These are phyloP conservation scores for Trichoderma atroviride DNA, from an alignment of 2,329 filamentous ascomycete genomes.

Conservation along the genomic window DNA sequence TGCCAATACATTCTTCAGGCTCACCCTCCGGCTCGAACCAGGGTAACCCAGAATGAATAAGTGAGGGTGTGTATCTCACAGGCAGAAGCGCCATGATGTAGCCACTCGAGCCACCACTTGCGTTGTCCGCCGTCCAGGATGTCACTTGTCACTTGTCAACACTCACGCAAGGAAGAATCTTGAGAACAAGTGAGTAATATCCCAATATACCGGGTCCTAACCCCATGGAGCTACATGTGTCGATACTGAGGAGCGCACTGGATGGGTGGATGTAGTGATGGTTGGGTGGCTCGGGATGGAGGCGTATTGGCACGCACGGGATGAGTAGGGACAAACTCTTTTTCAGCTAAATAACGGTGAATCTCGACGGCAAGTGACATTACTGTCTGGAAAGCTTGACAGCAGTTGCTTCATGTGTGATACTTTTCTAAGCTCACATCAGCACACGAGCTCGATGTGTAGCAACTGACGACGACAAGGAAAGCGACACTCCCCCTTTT, in stretches of 20 bases:
- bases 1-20: not conserved
- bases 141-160: not conserved
- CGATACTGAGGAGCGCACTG: not conserved
- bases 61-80: too few relatives aligned
- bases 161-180: not conserved
- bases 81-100: not conserved
- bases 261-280: conserved; percentile 9
- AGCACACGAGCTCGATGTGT: not conserved
- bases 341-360: conserved; percentile 1
- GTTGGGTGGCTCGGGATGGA: not conserved
- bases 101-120: not conserved
- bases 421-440: conserved; percentile 16
- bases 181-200: not conserved
- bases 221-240: not conserved
- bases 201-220: conserved; percentile 9
- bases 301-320: not conserved
- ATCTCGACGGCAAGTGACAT: not conserved
- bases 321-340: conserved; percentile 7
- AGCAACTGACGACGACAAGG: not conserved
- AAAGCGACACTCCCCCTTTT: not conserved
- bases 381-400: not conserved
- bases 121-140: not conserved
- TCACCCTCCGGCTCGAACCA: not conserved
- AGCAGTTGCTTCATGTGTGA: not conserved
- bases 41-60: not conserved